Evolutionary conservation across 306 rosid species (phyloP), one percentile per base, ranked within the genome.

Genomic region (Ochetophila trinervis): DNA sequence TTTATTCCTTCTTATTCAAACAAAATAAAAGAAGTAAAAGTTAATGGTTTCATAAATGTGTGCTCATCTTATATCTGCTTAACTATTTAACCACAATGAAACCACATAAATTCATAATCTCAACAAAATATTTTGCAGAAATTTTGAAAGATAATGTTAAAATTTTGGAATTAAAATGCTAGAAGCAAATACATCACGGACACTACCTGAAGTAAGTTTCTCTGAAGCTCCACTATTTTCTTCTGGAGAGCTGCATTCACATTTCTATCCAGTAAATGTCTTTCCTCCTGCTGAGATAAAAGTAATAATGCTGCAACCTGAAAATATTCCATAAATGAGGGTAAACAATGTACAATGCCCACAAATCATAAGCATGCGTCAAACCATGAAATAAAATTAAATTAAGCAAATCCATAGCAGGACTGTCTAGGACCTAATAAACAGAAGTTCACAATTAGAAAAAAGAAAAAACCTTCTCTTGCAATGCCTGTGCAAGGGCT

Each of bases 251-350:
- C 90, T 34, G 75, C 78, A 66, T 62, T 84, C 73, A 90, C 94
- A 86, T 94, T 87, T 72, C 86, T 84, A 78, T 90, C 95, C 64
- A 94, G 80, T 61, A 88, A 72, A 80, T 90, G 74, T 67, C 99
- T 86, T 80, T 90, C 99, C 48, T 94, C 99, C 74, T 94, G 90
- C 83, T 94, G 99, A 19, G 99, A 94, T 56, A 94, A 78, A 74
- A 87, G 95, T 78, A 94, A 75, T 68, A 90, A 71, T 51, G 90
- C 69, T 60, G 75, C 74, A 75, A 94, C 97, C 99, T 94, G 85
- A 61, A 62, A 71, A 59, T 27, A 71, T 57, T 66, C 71, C 70
- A 73, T 42, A 30, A 48, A 30, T 60, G 68, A 65, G 60, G 63
- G 55, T 59, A 20, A 79, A 75, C 24, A 69, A 24, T 47, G 62